phyloP scores from a whole-genome alignment of 495 filamentous ascomycete species.

The Trichoderma asperelloides region DNA sequence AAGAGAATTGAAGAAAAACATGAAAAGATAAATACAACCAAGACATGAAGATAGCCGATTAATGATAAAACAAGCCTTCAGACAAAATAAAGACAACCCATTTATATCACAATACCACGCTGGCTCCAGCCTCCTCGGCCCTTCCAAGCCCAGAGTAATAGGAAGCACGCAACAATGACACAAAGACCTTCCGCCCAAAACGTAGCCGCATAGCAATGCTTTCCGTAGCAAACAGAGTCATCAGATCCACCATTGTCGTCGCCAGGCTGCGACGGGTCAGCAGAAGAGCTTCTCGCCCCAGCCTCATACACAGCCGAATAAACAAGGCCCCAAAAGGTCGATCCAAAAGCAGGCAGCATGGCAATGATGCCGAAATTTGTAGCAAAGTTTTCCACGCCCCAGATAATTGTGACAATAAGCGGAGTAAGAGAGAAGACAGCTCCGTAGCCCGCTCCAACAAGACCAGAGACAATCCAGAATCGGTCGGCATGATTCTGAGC shows the following conservation, averaged over 20 bases:
- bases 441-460: conserved; percentile 85
- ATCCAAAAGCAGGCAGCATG: conserved; percentile 77
- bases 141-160: conserved; percentile 77
- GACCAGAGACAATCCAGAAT: conserved; percentile 71
- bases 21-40: not conserved
- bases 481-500: conserved; percentile 56
- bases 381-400: conserved; percentile 97
- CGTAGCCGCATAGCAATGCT: conserved; percentile 62
- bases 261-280: not conserved
- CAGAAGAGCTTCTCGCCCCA: conserved; percentile 30
- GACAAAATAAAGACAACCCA: too few relatives aligned
- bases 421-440: conserved; percentile 82
- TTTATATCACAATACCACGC: conserved; percentile 66
- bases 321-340: conserved; percentile 74
- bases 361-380: conserved; percentile 97
- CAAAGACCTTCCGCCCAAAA: conserved; percentile 76
- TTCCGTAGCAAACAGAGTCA: conserved; percentile 60
- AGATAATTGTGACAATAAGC: conserved; percentile 87
- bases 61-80: too few relatives aligned
- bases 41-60: not conserved
- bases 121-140: conserved; percentile 64
- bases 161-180: conserved; percentile 65
- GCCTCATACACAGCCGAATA: conserved; percentile 76
- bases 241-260: conserved; percentile 22
- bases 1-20: not conserved